These are phyloP conservation scores for Leccinum obscurum DNA, from an alignment of 768 basidiomycete species.

Conservation along the genomic window DNA sequence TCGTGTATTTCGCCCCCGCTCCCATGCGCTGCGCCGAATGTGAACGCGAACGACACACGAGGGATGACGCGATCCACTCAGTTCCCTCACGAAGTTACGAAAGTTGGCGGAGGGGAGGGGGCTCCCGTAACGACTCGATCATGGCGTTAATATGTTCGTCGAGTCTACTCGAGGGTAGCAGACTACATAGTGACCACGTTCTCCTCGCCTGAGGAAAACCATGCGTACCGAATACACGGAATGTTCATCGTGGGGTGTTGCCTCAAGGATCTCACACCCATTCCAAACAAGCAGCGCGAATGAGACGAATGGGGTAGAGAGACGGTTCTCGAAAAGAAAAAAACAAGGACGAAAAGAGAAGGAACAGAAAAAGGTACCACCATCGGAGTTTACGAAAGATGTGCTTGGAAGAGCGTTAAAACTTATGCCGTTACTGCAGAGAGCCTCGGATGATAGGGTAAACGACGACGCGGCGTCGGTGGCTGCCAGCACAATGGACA, in stretches of 20 bases:
- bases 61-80: background rate
- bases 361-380: background rate
- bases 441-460: background rate
- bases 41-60: background rate
- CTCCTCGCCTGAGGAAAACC: background rate
- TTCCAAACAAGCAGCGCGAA: background rate
- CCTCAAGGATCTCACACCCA: background rate
- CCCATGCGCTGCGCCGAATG: background rate
- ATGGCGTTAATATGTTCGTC: background rate
- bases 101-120: background rate
- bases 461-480: background rate
- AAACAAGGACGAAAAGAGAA: background rate
- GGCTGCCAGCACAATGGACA: background rate
- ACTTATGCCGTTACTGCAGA: background rate
- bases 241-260: background rate
- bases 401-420: background rate
- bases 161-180: background rate
- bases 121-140: background rate
- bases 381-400: background rate
- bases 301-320: background rate
- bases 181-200: background rate
- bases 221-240: background rate
- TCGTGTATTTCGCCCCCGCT: background rate
- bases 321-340: background rate
- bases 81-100: background rate